phyloP scores from a whole-genome alignment of 1,284 basidiomycete genomes.

The Stygiomarasmius scandens region DNA sequence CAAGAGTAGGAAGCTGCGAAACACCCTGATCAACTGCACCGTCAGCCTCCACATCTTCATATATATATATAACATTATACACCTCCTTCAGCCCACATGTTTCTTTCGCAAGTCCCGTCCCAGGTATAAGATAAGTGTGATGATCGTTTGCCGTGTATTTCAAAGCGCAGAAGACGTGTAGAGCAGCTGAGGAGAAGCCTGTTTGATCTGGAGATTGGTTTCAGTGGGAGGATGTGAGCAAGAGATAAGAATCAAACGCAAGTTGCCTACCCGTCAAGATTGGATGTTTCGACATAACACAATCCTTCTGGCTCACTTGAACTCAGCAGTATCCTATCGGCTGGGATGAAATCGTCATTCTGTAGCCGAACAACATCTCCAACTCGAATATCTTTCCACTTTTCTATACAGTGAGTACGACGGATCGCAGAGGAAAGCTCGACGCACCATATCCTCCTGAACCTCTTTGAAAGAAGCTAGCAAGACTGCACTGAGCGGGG shows the following conservation, averaged over 20 bases:
- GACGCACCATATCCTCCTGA: conserved; percentile 84
- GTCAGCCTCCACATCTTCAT: too few relatives aligned
- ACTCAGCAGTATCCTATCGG: conserved; percentile 87
- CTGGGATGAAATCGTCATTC: conserved; percentile 94
- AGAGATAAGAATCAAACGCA: too few relatives aligned
- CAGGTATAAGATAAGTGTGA: conserved; percentile 77
- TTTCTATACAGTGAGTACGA: conserved; percentile 39
- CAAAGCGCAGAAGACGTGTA: too few relatives aligned
- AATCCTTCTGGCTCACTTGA: conserved; percentile 96
- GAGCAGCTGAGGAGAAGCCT: conserved; percentile 87
- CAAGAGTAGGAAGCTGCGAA: too few relatives aligned
- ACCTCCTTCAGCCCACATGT: too few relatives aligned
- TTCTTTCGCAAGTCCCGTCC: conserved; percentile 71
- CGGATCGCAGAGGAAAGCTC: not conserved
- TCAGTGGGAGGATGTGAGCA: conserved; percentile 58
- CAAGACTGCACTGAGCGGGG: conserved; percentile 86
- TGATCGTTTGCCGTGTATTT: too few relatives aligned
- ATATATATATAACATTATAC: too few relatives aligned
- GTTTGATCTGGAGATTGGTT: conserved; percentile 99
- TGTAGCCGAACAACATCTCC: conserved; percentile 94
- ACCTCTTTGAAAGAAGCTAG: conserved; percentile 96
- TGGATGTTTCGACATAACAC: conserved; percentile 97
- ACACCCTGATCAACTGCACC: too few relatives aligned
- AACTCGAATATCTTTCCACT: conserved; percentile 90
- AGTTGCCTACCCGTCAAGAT: conserved; percentile 84